Base-by-base conservation (phyloP, 345 rosid species). In the Leavenworthia alabamica region DNA sequence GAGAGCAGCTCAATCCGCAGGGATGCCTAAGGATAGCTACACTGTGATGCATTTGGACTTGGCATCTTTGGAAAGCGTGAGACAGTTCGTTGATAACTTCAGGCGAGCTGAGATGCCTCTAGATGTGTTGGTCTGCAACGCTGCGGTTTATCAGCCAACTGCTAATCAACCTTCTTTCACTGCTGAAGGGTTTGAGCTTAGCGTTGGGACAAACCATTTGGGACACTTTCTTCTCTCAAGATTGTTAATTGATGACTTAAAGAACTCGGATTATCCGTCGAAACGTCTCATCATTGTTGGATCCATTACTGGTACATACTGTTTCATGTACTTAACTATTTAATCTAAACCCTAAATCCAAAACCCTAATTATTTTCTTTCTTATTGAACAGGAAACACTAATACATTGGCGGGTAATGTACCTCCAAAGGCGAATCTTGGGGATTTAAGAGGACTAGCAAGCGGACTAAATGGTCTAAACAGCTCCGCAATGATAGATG, bases 181-280 rank as follows among this genome's bases (percentile, higher is more conserved):
- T 1, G 99, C 99, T 19, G 99, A 93, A 73, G 99, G 96, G 6
- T 92, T 85, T 70, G 99, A 89, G 65, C 88, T 92, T 28, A 92
- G 99, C 41, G 95, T 86, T 10, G 97, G 97, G 22, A 93, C 96
- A 0, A 93, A 93, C 75, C 99, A 93, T 76, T 83, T 89, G 0
- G 97, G 96, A 8, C 99, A 93, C 65, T 93, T 93, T 70, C 84
- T 93, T 42, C 91, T 93, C 39, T 76, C 97, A 0, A 71, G 97
- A 68, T 67, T 92, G 68, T 72, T 89, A 79, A 82, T 86, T 48
- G 96, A 89, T 22, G 97, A 85, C 66, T 41, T 92, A 62, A 72
- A 82, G 57, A 72, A 92, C 29, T 86, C 94, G 0, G 99, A 86
- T 75, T 89, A 85, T 64, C 97, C 97, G 1, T 89, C 88, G 0